A percentile compares a stretch with the other conserved stretches of the same genome.
Conservation (phyloP, 2,329 filamentous ascomycete species). For the Ilyonectria mors-panacis region DNA sequence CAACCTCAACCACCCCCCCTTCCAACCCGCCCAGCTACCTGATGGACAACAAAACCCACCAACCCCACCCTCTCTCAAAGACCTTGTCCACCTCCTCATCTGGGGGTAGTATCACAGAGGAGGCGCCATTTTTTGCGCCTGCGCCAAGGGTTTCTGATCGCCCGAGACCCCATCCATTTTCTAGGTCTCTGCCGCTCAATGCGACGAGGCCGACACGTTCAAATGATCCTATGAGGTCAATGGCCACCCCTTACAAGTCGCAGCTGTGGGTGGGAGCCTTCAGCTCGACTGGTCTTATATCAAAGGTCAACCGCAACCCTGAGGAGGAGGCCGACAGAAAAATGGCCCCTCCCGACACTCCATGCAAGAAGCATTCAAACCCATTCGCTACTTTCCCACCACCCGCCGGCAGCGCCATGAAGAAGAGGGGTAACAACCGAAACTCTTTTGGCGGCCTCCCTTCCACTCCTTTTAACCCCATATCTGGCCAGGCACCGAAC, state of each 20-base stretch:
- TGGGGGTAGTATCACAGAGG: slow-evolving; percentile 81
- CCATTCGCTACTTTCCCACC: slow-evolving; percentile 78
- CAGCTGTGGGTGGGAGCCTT: slow-evolving; percentile 84
- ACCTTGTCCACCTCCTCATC: slow-evolving; percentile 91
- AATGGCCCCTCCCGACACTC: slow-evolving; percentile 89
- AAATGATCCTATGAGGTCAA: slow-evolving; percentile 49
- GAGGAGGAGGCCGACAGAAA: slow-evolving; percentile 76
- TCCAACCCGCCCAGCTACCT: slow-evolving; percentile 61
- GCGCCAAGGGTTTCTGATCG: slow-evolving; percentile 46
- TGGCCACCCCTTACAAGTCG: slow-evolving; percentile 63
- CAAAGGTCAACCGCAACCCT: slow-evolving; percentile 90
- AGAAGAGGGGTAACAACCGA: slow-evolving; percentile 72
- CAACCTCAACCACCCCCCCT: slow-evolving; percentile 67
- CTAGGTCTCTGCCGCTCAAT: slow-evolving; percentile 57
- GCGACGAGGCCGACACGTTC: slow-evolving; percentile 55
- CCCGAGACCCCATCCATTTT: slow-evolving; percentile 54
- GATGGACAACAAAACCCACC: slow-evolving; percentile 62
- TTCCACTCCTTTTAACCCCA: slow-evolving; percentile 84
- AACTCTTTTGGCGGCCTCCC: slow-evolving; percentile 81
- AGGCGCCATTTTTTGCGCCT: slow-evolving; percentile 62
- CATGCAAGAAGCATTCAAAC: slow-evolving; percentile 88
- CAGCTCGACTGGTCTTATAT: slow-evolving; percentile 94
- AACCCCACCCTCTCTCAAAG: slow-evolving; percentile 87
- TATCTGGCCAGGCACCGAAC: slow-evolving; percentile 62
- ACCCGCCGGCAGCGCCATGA: slow-evolving; percentile 72